A percentile compares a stretch with the other conserved stretches of the same genome.
These are phyloP conservation scores for Arctium minus DNA, from an alignment of 129 eudicot genomes.

Conservation along the genomic window DNA sequence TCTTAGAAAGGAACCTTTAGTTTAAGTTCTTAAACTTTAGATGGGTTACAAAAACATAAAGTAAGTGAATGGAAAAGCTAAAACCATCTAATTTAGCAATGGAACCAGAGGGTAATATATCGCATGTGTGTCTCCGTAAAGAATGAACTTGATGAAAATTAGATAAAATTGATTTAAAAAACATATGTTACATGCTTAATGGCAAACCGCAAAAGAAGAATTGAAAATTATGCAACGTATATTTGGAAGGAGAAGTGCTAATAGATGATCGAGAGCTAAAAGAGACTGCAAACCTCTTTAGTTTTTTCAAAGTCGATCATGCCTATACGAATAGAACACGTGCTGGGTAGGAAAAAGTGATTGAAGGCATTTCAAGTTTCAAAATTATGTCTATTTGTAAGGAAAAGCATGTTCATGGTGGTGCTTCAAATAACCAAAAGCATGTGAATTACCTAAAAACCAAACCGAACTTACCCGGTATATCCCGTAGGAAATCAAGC, in stretches of 20 bases:
- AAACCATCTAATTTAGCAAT: neutral
- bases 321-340: neutral
- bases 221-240: neutral
- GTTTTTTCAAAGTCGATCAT: neutral
- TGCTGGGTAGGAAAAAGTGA: neutral
- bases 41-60: neutral
- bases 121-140: neutral
- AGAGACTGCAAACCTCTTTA: neutral
- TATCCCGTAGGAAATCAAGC: neutral
- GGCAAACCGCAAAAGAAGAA: neutral
- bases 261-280: neutral
- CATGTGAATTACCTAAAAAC: no score
- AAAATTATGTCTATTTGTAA: neutral
- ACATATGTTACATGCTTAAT: neutral
- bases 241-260: neutral
- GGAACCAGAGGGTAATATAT: neutral
- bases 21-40: neutral
- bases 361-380: neutral
- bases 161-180: neutral
- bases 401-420: neutral
- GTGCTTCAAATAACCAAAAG: neutral
- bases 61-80: neutral
- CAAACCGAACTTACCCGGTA: no score
- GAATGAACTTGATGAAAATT: neutral
- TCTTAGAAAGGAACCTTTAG: slow-evolving; percentile 81